phyloP scores from a whole-genome alignment of 441 rosid species.

The Corymbia citriodora region DNA sequence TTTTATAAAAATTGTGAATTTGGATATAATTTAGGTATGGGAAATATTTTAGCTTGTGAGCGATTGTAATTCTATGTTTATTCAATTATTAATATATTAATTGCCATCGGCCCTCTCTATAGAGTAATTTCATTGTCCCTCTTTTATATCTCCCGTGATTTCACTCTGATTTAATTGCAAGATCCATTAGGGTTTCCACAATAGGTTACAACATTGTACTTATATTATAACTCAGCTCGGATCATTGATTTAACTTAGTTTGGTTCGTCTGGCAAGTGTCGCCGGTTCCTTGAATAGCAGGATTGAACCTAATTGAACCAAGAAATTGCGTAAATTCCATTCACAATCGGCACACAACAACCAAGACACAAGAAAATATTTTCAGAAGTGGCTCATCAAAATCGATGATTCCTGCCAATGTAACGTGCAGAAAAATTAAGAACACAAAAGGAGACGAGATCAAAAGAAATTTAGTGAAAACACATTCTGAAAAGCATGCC shows the following conservation, averaged over 20 bases:
- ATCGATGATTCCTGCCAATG: neutral
- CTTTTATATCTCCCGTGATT: neutral
- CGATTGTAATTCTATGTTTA: neutral
- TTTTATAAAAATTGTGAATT: neutral
- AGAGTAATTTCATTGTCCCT: neutral
- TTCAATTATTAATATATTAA: neutral
- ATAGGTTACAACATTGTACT: neutral
- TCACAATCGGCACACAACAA: neutral
- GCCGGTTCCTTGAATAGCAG: neutral
- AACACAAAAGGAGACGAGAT: neutral
- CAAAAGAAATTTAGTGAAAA: neutral
- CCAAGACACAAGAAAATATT: neutral
- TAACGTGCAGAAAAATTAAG: neutral
- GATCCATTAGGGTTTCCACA: neutral
- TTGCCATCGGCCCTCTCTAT: fast-evolving
- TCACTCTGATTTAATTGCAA: neutral
- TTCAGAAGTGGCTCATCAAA: neutral
- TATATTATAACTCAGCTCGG: neutral
- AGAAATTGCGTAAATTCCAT: neutral
- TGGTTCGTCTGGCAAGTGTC: neutral
- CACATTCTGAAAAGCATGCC: neutral
- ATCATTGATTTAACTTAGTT: neutral
- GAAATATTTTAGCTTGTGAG: neutral
- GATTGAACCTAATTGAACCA: neutral
- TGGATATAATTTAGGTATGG: neutral